Base-by-base conservation (phyloP, 495 filamentous ascomycete genomes). In the Elasticomyces elasticus region DNA sequence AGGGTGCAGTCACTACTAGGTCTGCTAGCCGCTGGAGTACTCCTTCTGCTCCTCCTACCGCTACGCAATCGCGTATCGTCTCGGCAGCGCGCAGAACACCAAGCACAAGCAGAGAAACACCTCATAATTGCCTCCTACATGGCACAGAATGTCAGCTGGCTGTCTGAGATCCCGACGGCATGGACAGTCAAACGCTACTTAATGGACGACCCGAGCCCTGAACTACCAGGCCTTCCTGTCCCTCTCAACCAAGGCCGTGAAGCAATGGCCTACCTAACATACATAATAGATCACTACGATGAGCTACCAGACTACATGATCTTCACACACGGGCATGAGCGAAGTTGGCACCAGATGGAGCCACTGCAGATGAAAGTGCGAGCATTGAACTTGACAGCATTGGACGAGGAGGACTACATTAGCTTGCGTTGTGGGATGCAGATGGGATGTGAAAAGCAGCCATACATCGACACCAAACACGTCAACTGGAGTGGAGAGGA, bases 261-360 rank as follows among this genome's bases (percentile, higher is more conserved):
- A 65, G 84, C 82, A 11, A 81, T 87, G 74, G 72, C 82, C 15
- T 88, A 88, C 63, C 69, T 85, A 52, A 82, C 77, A 38, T 86
- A 81, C 59, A 76, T 86, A 52, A 77, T 84, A 62, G 81, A 87
- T 61, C 74, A 82, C 64, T 88, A 87, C 67, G 75, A 85, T 48
- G 52, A 72, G 7, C 68, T 87, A 3, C 78, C 84, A 5, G 84
- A 87, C 51, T 70, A 85, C 56, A 64, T 76, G 17, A 74, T 85
- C 31, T 84, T 87, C 64, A 79, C 81, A 69, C 84, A 87, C 56
- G 73, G 78, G 5, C 81, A 86, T 53, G 74, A 79, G 46, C 72
- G 62, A 28, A 73, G 79, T 2, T 85, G 82, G 78, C 84, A 88
- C 59, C 80, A 85, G 53, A 68, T 74, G 27, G 65, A 65, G 24